Evolutionary conservation across 768 basidiomycete species (phyloP).

Genomic region (Suillus subalutaceus): DNA sequence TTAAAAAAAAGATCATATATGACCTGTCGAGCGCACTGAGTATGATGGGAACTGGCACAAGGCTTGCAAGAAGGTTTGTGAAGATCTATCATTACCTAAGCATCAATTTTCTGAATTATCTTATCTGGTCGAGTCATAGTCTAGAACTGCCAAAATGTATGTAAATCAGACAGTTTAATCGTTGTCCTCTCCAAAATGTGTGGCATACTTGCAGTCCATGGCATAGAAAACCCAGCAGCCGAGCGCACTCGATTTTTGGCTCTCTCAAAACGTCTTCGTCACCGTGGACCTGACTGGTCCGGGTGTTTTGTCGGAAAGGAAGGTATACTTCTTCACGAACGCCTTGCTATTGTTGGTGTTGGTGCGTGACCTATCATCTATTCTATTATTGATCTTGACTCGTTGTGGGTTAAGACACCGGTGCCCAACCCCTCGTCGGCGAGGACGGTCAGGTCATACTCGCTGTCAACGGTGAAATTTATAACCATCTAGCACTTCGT

Average conservation of each 20-base stretch:
- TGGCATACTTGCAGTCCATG: slow-evolving; percentile 88
- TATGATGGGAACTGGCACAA: not conserved
- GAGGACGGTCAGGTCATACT: slow-evolving; percentile 83
- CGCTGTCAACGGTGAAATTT: slow-evolving; percentile 98
- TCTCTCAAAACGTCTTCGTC: slow-evolving; percentile 86
- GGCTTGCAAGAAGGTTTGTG: not conserved
- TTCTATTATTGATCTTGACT: not conserved
- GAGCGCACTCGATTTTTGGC: slow-evolving; percentile 80
- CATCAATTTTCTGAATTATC: slow-evolving; percentile 1
- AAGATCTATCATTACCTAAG: slow-evolving; percentile 3
- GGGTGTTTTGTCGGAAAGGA: slow-evolving; percentile 89
- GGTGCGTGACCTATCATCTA: slow-evolving; percentile 54
- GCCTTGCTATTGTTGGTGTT: slow-evolving; percentile 96
- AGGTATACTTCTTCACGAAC: slow-evolving; percentile 88
- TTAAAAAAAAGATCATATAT: not conserved
- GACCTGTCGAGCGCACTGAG: not conserved
- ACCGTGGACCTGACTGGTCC: slow-evolving; percentile 98
- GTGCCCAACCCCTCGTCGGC: slow-evolving; percentile 92
- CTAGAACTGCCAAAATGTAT: slow-evolving; percentile 9
- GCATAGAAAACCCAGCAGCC: slow-evolving; percentile 67
- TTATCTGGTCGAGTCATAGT: slow-evolving; percentile 15
- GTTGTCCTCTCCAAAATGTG: slow-evolving; percentile 61
- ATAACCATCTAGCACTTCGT: slow-evolving; percentile 90
- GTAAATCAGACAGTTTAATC: slow-evolving; percentile 3
- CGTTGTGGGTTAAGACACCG: slow-evolving; percentile 65